These are phyloP conservation scores for Oldenlandia corymbosa DNA, from an alignment of 257 asterid genomes.

Conservation along the genomic window DNA sequence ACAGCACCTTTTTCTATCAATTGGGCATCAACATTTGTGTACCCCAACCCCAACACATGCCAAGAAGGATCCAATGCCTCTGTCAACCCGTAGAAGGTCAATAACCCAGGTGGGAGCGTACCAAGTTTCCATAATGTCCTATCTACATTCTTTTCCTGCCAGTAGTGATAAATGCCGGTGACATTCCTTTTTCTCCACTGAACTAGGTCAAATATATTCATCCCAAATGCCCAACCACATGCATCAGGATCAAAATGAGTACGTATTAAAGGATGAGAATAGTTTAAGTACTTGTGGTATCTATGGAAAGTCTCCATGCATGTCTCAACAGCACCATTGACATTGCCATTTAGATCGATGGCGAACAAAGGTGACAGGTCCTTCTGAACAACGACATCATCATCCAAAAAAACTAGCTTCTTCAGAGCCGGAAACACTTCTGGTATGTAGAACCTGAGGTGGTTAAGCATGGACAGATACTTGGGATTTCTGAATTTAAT, in stretches of 20 bases:
- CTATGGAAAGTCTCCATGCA: slow-evolving; percentile 47
- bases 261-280: slow-evolving; percentile 38
- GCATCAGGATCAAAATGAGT: slow-evolving; percentile 48
- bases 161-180: slow-evolving; percentile 44
- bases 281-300: slow-evolving; percentile 43
- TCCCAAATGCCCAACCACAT: slow-evolving; percentile 55
- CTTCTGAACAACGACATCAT: slow-evolving; percentile 43
- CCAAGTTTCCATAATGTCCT: slow-evolving; percentile 48
- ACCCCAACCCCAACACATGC: slow-evolving; percentile 50
- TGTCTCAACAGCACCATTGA: slow-evolving; percentile 51
- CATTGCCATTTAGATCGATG: slow-evolving; percentile 39
- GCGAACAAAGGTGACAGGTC: slow-evolving; percentile 39
- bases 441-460: slow-evolving; percentile 44
- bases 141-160: slow-evolving; percentile 46
- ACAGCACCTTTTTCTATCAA: slow-evolving; percentile 44
- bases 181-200: slow-evolving; percentile 45
- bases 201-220: slow-evolving; percentile 44
- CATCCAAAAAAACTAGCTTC: slow-evolving; percentile 43
- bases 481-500: slow-evolving; percentile 46
- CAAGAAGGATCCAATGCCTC: slow-evolving; percentile 38
- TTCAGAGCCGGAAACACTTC: slow-evolving; percentile 40
- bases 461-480: slow-evolving; percentile 45
- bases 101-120: slow-evolving; percentile 41
- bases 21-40: slow-evolving; percentile 34
- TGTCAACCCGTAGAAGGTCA: slow-evolving; percentile 47